phyloP scores from a whole-genome alignment of 208 protist species.

The Leishmania mexicana region DNA sequence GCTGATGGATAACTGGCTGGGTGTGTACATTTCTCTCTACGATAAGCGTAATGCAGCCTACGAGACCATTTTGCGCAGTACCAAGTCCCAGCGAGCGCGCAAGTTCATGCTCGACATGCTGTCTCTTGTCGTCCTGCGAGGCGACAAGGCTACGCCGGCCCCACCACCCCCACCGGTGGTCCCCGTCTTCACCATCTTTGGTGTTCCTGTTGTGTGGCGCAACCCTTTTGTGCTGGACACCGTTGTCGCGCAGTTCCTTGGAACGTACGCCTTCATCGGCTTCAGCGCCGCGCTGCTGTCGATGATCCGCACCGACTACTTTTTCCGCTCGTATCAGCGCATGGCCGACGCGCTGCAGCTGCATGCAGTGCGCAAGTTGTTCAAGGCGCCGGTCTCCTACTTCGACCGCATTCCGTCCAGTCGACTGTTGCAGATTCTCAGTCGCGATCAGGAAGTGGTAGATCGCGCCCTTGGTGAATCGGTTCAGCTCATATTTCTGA shows the following conservation, averaged over 20 bases:
- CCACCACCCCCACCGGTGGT: constrained; percentile 28
- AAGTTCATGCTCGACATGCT: constrained; percentile 36
- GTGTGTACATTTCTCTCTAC: constrained; percentile 69
- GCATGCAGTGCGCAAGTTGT: constrained; percentile 55
- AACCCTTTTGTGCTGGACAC: constrained; percentile 47
- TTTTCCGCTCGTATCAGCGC: constrained; percentile 60
- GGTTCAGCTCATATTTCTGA: constrained; percentile 62
- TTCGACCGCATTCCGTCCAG: constrained; percentile 73
- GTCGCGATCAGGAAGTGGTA: constrained; percentile 71
- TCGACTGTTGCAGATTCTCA: constrained; percentile 59
- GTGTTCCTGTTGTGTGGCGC: constrained; percentile 19
- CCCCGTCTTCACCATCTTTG: constrained; percentile 15
- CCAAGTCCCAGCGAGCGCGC: constrained; percentile 39
- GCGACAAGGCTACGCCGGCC: constrained; percentile 19
- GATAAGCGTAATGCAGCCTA: constrained; percentile 41
- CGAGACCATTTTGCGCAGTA: constrained; percentile 40
- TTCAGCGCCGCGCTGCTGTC: constrained; percentile 47
- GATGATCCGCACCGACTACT: constrained; percentile 57
- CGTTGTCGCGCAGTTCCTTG: constrained; percentile 52
- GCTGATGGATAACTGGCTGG: constrained; percentile 79
- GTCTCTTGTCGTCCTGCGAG: constrained; percentile 29
- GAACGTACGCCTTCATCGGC: constrained; percentile 67
- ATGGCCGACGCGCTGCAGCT: constrained; percentile 64
- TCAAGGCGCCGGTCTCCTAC: constrained; percentile 72
- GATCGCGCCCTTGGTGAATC: constrained; percentile 64